Conservation (phyloP, 441 rosid species). For the Syzygium malaccense region DNA sequence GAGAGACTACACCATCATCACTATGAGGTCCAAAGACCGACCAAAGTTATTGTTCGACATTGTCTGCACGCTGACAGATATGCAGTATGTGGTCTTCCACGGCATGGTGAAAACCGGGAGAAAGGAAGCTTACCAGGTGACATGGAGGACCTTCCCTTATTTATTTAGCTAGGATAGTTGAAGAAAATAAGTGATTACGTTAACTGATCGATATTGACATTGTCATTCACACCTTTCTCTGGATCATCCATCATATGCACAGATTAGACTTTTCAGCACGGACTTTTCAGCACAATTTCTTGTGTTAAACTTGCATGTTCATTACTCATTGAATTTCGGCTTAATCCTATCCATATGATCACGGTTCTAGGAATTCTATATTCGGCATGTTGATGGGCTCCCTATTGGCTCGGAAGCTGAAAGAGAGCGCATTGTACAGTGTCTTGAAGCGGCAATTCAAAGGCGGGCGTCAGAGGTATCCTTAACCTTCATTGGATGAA, state of each 20-base stretch:
- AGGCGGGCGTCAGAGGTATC: slow-evolving; percentile 76
- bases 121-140: slow-evolving; percentile 89
- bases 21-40: slow-evolving; percentile 87
- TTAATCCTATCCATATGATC: background rate
- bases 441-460: slow-evolving; percentile 93
- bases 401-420: slow-evolving; percentile 88
- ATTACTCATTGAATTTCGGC: background rate
- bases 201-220: background rate
- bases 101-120: slow-evolving; percentile 73
- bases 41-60: slow-evolving; percentile 89
- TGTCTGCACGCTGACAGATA: slow-evolving; percentile 85
- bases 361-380: slow-evolving; percentile 68
- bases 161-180: background rate
- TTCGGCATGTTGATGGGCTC: slow-evolving; percentile 87
- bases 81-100: slow-evolving; percentile 90
- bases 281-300: background rate
- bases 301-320: background rate
- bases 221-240: background rate
- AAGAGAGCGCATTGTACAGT: slow-evolving; percentile 72
- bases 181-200: background rate
- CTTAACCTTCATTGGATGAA: background rate
- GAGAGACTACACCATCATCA: slow-evolving; percentile 74
- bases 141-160: background rate
- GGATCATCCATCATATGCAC: background rate
- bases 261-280: background rate